Conservation (phyloP, 2,329 filamentous ascomycete species). For the Talaromyces sp. region DNA sequence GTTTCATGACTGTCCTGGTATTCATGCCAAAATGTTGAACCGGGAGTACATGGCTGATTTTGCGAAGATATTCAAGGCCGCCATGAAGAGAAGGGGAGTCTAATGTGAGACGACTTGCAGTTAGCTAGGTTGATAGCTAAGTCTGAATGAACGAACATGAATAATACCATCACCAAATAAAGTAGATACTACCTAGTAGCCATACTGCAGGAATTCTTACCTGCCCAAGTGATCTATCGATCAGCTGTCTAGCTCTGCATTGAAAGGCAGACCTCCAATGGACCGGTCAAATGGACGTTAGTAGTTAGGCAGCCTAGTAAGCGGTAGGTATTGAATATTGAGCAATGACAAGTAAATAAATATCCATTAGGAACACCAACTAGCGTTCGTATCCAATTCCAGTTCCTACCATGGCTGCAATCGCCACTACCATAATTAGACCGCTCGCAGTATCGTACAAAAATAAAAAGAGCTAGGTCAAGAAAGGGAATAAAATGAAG, state of each 20-base stretch:
- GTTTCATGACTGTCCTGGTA: conserved; percentile 29
- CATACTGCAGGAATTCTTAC: no score
- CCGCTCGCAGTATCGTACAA: conserved; percentile 1
- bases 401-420: background rate
- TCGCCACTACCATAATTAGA: background rate
- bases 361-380: background rate
- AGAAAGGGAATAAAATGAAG: background rate
- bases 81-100: background rate
- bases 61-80: background rate
- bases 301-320: no score
- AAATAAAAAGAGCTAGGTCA: background rate
- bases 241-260: no score
- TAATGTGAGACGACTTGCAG: background rate
- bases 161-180: no score
- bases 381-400: background rate
- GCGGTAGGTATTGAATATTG: no score
- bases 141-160: no score
- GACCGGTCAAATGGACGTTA: no score
- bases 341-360: background rate
- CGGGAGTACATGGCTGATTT: background rate
- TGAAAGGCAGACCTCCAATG: no score
- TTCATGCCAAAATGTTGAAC: conserved; percentile 34
- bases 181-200: no score
- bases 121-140: no score
- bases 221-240: no score